Evolutionary conservation across 129 eudicot genomes (phyloP).

Genomic region (Flaveria robusta): DNA sequence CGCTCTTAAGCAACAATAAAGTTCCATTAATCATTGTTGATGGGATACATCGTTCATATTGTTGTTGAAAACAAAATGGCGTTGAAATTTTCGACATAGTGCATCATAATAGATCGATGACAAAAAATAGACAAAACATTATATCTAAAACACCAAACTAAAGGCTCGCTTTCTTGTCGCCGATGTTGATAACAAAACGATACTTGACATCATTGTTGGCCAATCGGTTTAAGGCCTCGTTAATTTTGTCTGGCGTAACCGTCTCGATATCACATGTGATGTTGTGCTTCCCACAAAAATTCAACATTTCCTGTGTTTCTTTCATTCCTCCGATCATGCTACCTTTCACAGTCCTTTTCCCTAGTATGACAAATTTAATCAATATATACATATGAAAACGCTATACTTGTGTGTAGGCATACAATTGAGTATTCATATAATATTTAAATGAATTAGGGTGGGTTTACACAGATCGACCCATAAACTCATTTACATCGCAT

Average conservation of each 20-base stretch:
- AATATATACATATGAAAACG: neutral
- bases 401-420: neutral
- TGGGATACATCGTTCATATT: neutral
- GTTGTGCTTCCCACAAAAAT: constrained; percentile 74
- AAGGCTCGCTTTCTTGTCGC: constrained; percentile 32
- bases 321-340: constrained; percentile 81
- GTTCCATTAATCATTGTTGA: neutral
- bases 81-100: neutral
- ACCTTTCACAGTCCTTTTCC: constrained; percentile 79
- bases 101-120: neutral
- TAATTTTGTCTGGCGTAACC: constrained; percentile 54
- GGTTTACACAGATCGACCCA: neutral
- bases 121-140: neutral
- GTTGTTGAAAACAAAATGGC: neutral
- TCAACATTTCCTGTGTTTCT: constrained; percentile 94
- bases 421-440: neutral
- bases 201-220: constrained; percentile 79
- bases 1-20: too few species aligned
- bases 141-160: neutral
- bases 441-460: neutral
- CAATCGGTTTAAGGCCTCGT: constrained; percentile 67
- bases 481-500: neutral
- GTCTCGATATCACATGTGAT: constrained; percentile 75
- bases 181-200: constrained; percentile 75
- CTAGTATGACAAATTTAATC: constrained; percentile 26